phyloP scores from a whole-genome alignment of 805 yeast genomes.

The Metschnikowia henanensis region DNA sequence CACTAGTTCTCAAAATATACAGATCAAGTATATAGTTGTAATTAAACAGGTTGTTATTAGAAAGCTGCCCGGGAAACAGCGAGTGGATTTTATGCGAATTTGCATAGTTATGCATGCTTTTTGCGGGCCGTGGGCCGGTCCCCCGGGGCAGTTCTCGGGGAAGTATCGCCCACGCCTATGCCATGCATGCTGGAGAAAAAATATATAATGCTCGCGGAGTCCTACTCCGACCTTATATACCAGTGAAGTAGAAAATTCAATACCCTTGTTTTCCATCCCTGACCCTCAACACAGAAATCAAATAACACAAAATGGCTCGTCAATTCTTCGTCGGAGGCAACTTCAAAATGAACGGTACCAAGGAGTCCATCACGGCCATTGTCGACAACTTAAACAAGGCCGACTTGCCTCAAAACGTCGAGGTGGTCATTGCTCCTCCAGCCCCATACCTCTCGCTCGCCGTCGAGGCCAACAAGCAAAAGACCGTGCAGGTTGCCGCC shows the following conservation, averaged over 20 bases:
- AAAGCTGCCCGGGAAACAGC: too few relatives aligned
- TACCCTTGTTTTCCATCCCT: neutral
- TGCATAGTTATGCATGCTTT: conserved; percentile 2
- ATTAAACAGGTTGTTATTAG: too few relatives aligned
- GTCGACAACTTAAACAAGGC: conserved; percentile 82
- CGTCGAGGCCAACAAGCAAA: conserved; percentile 61
- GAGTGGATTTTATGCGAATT: neutral
- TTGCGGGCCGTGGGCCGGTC: conserved; percentile 6
- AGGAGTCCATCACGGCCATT: conserved; percentile 78
- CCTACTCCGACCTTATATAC: conserved; percentile 8
- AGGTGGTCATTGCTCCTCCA: conserved; percentile 96
- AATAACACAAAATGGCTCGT: conserved; percentile 58
- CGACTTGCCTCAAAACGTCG: conserved; percentile 71
- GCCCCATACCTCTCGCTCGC: conserved; percentile 87
- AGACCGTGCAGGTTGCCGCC: conserved; percentile 79
- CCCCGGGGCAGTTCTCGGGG: conserved; percentile 10
- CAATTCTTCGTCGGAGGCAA: conserved; percentile 98
- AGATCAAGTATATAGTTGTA: too few relatives aligned
- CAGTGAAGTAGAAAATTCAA: neutral
- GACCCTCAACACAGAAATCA: neutral
- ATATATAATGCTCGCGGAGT: conserved; percentile 9
- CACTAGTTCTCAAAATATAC: too few relatives aligned
- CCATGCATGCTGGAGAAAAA: conserved; percentile 8
- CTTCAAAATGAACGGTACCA: conserved; percentile 98
- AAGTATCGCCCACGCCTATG: conserved; percentile 11